phyloP scores from a whole-genome alignment of 2,329 filamentous ascomycete species.

The Pseudogymnoascus destructans region DNA sequence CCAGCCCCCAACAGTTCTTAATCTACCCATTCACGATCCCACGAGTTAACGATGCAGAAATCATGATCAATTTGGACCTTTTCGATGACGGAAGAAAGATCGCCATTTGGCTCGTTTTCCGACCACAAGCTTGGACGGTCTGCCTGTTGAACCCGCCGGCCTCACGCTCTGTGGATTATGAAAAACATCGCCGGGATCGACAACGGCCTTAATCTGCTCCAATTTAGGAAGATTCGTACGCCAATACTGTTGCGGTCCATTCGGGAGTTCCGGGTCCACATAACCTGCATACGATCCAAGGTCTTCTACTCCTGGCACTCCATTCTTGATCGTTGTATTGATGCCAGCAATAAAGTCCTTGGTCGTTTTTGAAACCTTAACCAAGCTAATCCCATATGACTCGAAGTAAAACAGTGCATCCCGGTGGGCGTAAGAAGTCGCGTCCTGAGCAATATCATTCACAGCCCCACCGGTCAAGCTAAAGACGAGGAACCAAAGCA shows the following conservation, averaged over 20 bases:
- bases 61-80: no score
- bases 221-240: conserved; percentile 36
- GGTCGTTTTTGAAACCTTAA: conserved; percentile 33
- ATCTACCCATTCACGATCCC: no score
- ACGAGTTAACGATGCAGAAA: no score
- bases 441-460: conserved; percentile 39
- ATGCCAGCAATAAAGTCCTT: conserved; percentile 39
- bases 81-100: background rate
- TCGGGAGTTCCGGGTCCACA: conserved; percentile 36
- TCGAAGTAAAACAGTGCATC: conserved; percentile 53
- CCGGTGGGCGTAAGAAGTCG: conserved; percentile 49
- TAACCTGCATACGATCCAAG: conserved; percentile 49
- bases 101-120: background rate
- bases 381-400: conserved; percentile 42
- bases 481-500: conserved; percentile 49
- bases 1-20: no score
- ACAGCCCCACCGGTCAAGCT: conserved; percentile 48
- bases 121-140: background rate
- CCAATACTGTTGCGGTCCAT: conserved; percentile 38
- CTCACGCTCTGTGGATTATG: conserved; percentile 36
- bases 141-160: background rate
- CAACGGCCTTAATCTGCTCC: conserved; percentile 35
- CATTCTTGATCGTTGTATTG: conserved; percentile 31
- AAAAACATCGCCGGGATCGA: conserved; percentile 43
- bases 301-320: conserved; percentile 27